Base-by-base conservation (phyloP, 306 rosid species). In the Herpetospermum pedunculosum region DNA sequence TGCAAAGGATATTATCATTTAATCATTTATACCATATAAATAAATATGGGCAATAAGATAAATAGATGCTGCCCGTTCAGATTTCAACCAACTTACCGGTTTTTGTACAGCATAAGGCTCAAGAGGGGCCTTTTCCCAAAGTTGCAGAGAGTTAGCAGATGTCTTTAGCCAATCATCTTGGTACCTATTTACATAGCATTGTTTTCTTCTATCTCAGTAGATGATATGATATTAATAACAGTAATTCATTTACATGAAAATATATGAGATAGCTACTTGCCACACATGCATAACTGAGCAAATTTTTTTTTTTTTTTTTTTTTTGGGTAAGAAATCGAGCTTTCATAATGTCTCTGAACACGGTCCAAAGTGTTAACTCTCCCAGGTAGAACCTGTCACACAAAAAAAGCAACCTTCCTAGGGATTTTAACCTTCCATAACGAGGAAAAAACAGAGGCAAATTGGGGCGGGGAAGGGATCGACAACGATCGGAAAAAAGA, bases 141-240 rank as follows among this genome's bases (percentile, higher is more conserved):
- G 85, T 75, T 88, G 92, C 73, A 94, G 79, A 76, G 90, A 84
- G 80, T 80, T 88, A 43, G 95, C 88, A 71, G 97, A 91, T 28
- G 96, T 85, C 88, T 94, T 94, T 58, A 94, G 98, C 98, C 98
- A 94, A 89, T 94, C 98, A 77, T 94, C 98, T 82, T 94, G 98
- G 84, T 94, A 94, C 87, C 98, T 94, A 70, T 75, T 59, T 69
- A 75, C 52, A 82, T 49, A 73, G 16, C 75, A 79, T 47, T 47
- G 18, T 41, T 46, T 57, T 52, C 63, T 47, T 28, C 35, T 21
- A 76, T 64, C 73, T 73, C 52, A 72, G 53, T 41, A 15, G 73
- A 25, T 43, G 54, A 68, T 43, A 25, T 43, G 54, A 68, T 43
- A 68, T 40, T 23, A 10, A 19, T 4, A 38, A 9, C 49, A 65